Evolutionary conservation across 1,284 basidiomycete genomes (phyloP), one percentile per base, ranked within the genome.

Genomic region (Leccinum subspadiceum): DNA sequence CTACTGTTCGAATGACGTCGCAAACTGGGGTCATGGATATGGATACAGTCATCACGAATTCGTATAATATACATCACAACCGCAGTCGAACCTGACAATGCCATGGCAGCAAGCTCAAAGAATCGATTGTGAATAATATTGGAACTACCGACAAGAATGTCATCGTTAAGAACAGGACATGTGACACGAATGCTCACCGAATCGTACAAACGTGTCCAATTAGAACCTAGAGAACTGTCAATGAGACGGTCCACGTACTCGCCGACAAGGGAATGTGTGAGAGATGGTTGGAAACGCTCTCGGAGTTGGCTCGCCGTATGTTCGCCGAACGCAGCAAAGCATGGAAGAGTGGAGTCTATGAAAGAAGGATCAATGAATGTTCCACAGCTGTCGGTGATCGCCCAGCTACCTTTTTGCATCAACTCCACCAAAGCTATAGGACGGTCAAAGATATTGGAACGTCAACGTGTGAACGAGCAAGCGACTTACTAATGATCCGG

Each of bases 131-230:
- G 89, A 91, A 71, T 92, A 92, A 69, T 93, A 93, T 80, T 93
- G 92, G 76, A 83, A 87, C 84, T 87, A 65, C 54, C 31, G n/a
- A 56, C 20, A 41, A 49, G 17, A 46, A 60, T 59, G 48, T 59
- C 24, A 64, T 57, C 39, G 37, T 33, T 57, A 56, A 51, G 24
- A 15, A 12, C 63, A 9, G 12, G 15, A 35, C 7, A 24, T 15
- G 52, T 15, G 9, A 46, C 5, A 31, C 24, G 8, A 24, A 26
- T 52, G 72, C 88, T 67, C 70, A 93, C 91, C 63, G 93, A 94
- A 74, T 97, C 94, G 71, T 97, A 97, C 53, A 97, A 74, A 63
- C 93, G 82, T 44, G 94, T 96, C 88, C 94, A 97, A 65, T 92
- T 89, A 39, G 92, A 95, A n/a, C 92, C 93, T 41, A 95, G 77